A percentile compares a stretch with the other conserved stretches of the same genome.
phyloP scores from a whole-genome alignment of 306 rosid genomes.

The Prunus salicina region DNA sequence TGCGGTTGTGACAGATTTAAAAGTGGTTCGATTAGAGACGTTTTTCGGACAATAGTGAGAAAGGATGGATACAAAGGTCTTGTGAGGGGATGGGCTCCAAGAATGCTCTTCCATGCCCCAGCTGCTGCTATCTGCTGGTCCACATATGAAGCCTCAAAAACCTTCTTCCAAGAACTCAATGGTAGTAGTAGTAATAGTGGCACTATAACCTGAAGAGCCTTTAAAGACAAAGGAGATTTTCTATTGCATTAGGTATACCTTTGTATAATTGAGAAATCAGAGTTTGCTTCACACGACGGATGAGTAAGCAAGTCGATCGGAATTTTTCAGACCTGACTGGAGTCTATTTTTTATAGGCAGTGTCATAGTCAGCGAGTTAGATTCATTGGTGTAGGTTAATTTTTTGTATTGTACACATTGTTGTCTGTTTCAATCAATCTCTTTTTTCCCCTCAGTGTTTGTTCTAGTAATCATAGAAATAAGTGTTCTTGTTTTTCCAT shows the following conservation, averaged over 20 bases:
- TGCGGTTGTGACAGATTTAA: constrained; percentile 94
- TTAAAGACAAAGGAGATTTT: constrained; percentile 18
- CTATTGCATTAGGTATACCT: constrained; percentile 23
- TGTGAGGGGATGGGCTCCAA: constrained; percentile 92
- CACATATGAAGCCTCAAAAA: constrained; percentile 87
- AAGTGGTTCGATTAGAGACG: constrained; percentile 74
- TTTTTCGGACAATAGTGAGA: constrained; percentile 59
- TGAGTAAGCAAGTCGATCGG: constrained; percentile 16
- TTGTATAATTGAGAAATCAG: constrained; percentile 9
- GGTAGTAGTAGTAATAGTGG: constrained; percentile 25
- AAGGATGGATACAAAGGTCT: constrained; percentile 90
- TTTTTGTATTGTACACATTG: constrained; percentile 28
- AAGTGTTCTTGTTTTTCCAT: not conserved
- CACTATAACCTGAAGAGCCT: constrained; percentile 38
- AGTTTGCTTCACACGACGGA: constrained; percentile 16
- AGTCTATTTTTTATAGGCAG: constrained; percentile 25
- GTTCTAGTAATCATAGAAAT: not conserved
- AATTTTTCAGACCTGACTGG: constrained; percentile 25
- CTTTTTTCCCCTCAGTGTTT: not conserved
- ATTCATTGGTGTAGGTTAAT: constrained; percentile 22
- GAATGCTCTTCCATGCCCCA: constrained; percentile 97
- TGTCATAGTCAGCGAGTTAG: constrained; percentile 18
- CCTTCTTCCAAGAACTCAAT: constrained; percentile 69
- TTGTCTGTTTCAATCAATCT: constrained; percentile 13
- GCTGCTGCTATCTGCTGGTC: constrained; percentile 99